These are phyloP conservation scores for Tricharina praecox DNA, from an alignment of 495 filamentous ascomycete species.

Conservation along the genomic window DNA sequence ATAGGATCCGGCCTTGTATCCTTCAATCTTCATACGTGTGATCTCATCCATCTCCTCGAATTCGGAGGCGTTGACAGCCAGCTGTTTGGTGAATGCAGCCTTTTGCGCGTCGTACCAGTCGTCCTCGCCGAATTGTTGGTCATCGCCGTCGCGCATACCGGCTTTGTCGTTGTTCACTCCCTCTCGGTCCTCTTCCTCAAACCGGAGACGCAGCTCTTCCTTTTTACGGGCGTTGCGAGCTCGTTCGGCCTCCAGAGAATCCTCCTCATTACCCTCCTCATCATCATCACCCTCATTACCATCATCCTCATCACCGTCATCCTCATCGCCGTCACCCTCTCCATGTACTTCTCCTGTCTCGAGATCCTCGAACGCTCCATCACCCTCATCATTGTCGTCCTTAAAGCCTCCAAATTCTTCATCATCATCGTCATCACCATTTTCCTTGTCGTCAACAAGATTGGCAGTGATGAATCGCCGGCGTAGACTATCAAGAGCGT, in stretches of 20 bases:
- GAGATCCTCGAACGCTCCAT: constrained; percentile 78
- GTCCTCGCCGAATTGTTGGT: constrained; percentile 80
- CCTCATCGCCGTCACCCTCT: constrained; percentile 28
- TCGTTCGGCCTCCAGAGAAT: constrained; percentile 61
- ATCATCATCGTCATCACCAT: constrained; percentile 34
- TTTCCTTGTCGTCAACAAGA: constrained; percentile 35
- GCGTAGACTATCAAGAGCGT: constrained; percentile 56
- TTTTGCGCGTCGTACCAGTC: constrained; percentile 98
- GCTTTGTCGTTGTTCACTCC: constrained; percentile 77
- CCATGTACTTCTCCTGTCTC: constrained; percentile 40
- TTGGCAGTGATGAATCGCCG: constrained; percentile 56
- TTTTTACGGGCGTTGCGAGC: constrained; percentile 80
- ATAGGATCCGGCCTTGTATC: constrained; percentile 84
- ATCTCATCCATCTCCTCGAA: constrained; percentile 69
- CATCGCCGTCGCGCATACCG: constrained; percentile 41
- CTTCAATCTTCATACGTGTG: constrained; percentile 67
- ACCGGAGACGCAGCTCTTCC: constrained; percentile 82
- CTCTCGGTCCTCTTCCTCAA: constrained; percentile 93
- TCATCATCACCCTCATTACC: constrained; percentile 25
- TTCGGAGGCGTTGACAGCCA: constrained; percentile 84
- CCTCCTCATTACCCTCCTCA: constrained; percentile 28
- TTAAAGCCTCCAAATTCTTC: constrained; percentile 33
- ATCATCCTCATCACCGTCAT: constrained; percentile 13
- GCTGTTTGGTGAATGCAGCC: constrained; percentile 80
- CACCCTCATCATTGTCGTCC: constrained; percentile 49